These are phyloP conservation scores for Dujonia santamariae DNA, from an alignment of 1,139 yeast genomes.

Conservation along the genomic window DNA sequence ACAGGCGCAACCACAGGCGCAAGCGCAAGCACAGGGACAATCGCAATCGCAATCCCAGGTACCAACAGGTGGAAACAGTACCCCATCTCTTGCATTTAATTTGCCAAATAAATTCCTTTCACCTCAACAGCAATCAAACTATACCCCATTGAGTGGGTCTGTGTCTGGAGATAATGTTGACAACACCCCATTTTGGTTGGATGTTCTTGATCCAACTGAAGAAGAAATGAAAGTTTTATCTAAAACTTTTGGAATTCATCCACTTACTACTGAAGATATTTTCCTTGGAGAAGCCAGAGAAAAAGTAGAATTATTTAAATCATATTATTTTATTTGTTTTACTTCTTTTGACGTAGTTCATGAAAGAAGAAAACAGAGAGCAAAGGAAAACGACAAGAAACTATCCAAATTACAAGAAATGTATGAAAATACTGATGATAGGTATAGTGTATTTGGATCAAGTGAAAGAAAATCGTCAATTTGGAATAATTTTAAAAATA, in stretches of 20 bases:
- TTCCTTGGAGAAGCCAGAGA: slow-evolving; percentile 92
- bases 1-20: neutral
- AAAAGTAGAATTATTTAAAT: slow-evolving; percentile 86
- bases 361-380: slow-evolving; percentile 55
- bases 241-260: slow-evolving; percentile 92
- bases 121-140: slow-evolving; percentile 1
- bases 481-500: neutral
- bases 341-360: slow-evolving; percentile 87
- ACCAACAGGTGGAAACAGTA: too few species aligned
- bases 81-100: neutral
- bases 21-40: neutral
- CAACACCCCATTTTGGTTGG: slow-evolving; percentile 79
- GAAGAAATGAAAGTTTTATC: slow-evolving; percentile 93
- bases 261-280: slow-evolving; percentile 93
- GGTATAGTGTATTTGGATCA: neutral
- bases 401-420: slow-evolving; percentile 39
- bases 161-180: neutral
- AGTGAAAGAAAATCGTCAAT: neutral
- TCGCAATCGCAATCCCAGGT: too few species aligned
- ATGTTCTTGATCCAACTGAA: slow-evolving; percentile 88
- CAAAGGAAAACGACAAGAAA: slow-evolving; percentile 43
- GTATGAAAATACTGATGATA: slow-evolving; percentile 20
- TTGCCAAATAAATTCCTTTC: neutral
- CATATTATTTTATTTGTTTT: slow-evolving; percentile 89
- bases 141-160: slow-evolving; percentile 3